Evolutionary conservation across 1,284 basidiomycete species (phyloP).

Genomic region (Stygiomarasmius scandens): DNA sequence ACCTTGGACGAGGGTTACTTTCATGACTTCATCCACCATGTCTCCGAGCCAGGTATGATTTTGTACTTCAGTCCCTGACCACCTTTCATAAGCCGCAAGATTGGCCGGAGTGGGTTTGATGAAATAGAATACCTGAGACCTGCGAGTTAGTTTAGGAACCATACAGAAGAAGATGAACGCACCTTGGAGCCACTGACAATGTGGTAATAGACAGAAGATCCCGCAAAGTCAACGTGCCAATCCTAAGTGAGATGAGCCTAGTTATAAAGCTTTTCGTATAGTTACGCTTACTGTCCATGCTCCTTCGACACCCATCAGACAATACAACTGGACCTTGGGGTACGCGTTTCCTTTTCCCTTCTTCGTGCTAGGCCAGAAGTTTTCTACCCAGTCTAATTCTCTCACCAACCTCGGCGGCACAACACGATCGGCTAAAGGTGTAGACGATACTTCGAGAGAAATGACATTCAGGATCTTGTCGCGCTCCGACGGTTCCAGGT

Average conservation of each 20-base stretch:
- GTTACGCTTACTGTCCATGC: conserved; percentile 83
- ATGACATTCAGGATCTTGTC: conserved; percentile 93
- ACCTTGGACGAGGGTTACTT: conserved; percentile 79
- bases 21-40: conserved; percentile 85
- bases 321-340: conserved; percentile 96
- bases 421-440: conserved; percentile 74
- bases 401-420: conserved; percentile 84
- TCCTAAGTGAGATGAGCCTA: conserved; percentile 53
- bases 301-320: conserved; percentile 84
- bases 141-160: conserved; percentile 11
- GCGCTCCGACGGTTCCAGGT: conserved; percentile 60
- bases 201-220: conserved; percentile 93
- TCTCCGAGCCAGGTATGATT: conserved; percentile 91
- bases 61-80: conserved; percentile 91
- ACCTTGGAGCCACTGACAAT: conserved; percentile 84
- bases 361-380: conserved; percentile 83
- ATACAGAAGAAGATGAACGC: conserved; percentile 11
- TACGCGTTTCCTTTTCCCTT: conserved; percentile 77
- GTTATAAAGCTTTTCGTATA: neutral
- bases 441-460: conserved; percentile 83
- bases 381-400: conserved; percentile 96
- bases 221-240: conserved; percentile 97
- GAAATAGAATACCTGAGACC: conserved; percentile 85
- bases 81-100: conserved; percentile 85
- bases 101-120: conserved; percentile 89